These are phyloP conservation scores for Cercospora canescens DNA, from an alignment of 2,329 filamentous ascomycete genomes.

Conservation along the genomic window DNA sequence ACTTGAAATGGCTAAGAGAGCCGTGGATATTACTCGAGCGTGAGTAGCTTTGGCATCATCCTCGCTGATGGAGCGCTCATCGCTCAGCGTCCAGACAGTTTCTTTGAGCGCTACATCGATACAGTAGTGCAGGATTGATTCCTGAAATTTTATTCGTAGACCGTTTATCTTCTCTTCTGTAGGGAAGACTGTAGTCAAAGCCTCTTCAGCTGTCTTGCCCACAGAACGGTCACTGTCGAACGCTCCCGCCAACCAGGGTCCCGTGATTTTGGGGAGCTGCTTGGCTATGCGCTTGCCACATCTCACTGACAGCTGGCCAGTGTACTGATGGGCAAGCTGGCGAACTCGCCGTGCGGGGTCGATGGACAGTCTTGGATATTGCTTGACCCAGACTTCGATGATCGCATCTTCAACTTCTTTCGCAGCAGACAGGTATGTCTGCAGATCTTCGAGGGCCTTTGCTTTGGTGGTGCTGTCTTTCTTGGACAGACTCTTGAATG, in stretches of 20 bases:
- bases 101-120: conserved; percentile 75
- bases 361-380: conserved; percentile 88
- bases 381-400: conserved; percentile 86
- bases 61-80: conserved; percentile 77
- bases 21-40: conserved; percentile 69
- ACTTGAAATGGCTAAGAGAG: conserved; percentile 55
- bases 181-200: conserved; percentile 72
- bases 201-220: conserved; percentile 73
- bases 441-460: conserved; percentile 85
- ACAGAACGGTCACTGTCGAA: conserved; percentile 83
- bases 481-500: conserved; percentile 90
- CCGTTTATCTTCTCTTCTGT: conserved; percentile 75
- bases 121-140: conserved; percentile 78
- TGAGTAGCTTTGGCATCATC: conserved; percentile 90
- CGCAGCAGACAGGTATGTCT: conserved; percentile 61
- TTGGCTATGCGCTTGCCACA: conserved; percentile 81
- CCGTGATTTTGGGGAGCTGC: conserved; percentile 73
- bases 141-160: conserved; percentile 81
- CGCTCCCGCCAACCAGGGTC: conserved; percentile 85
- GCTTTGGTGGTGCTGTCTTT: conserved; percentile 90
- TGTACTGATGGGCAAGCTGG: conserved; percentile 77
- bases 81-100: conserved; percentile 78
- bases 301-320: conserved; percentile 60
- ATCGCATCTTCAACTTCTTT: conserved; percentile 75
- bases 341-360: conserved; percentile 86